These are phyloP conservation scores for Tetradesmus obliquus DNA, from an alignment of 139 green algal genomes.

Conservation along the genomic window DNA sequence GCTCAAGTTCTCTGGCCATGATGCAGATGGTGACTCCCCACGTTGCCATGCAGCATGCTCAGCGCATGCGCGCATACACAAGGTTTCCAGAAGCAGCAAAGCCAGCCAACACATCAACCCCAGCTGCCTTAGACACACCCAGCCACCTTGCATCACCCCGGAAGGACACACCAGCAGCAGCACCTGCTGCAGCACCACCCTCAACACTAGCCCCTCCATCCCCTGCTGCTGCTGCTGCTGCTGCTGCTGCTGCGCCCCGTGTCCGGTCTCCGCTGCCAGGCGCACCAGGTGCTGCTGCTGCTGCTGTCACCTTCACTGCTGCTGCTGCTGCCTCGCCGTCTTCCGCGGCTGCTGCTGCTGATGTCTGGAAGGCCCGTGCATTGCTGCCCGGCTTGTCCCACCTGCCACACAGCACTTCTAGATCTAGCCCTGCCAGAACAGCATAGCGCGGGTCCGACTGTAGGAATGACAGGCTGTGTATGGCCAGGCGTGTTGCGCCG, in stretches of 20 bases:
- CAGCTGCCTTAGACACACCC: conserved; percentile 33
- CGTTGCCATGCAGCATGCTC: neutral
- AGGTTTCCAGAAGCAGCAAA: conserved; percentile 29
- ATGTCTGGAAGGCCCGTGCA: conserved; percentile 8
- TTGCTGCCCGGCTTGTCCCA: conserved; percentile 45
- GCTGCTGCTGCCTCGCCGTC: neutral
- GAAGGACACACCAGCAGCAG: conserved; percentile 9
- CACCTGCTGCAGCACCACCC: neutral
- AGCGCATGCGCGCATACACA: conserved; percentile 31
- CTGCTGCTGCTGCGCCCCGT: conserved; percentile 23
- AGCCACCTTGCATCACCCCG: conserved; percentile 38
- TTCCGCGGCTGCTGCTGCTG: neutral
- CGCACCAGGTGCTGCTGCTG: neutral
- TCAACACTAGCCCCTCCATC: neutral
- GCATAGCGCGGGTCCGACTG: conserved; percentile 27
- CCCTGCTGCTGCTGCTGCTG: conserved; percentile 13
- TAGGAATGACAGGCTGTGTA: conserved; percentile 45
- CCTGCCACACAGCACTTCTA: conserved; percentile 47
- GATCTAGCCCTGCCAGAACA: conserved; percentile 51
- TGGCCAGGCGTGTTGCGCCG: conserved; percentile 40
- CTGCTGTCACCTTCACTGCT: neutral
- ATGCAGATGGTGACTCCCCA: no score
- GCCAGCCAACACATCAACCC: conserved; percentile 32
- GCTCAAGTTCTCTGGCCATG: no score
- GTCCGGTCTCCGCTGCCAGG: conserved; percentile 17